phyloP scores from a whole-genome alignment of 495 filamentous ascomycete genomes.

The Aspergillus nidulans region DNA sequence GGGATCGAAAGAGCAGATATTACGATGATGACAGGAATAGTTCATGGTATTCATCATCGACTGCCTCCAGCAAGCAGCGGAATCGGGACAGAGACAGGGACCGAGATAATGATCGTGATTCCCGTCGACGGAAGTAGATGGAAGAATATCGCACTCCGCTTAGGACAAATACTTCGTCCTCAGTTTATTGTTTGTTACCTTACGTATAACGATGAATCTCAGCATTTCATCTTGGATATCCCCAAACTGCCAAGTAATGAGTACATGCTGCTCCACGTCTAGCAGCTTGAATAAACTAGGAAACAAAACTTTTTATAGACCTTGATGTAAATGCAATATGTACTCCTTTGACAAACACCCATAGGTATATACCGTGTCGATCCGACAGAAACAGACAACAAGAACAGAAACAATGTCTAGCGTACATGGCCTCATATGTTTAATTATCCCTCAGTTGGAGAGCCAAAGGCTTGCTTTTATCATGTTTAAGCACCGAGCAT shows the following conservation, averaged over 20 bases:
- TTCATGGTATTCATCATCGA: slow-evolving; percentile 33
- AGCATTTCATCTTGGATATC: not conserved
- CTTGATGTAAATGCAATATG: slow-evolving; percentile 18
- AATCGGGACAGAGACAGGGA: slow-evolving; percentile 26
- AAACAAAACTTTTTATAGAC: slow-evolving; percentile 13
- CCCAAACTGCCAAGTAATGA: not conserved
- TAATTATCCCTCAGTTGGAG: not conserved
- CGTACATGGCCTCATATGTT: slow-evolving; percentile 19
- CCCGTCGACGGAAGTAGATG: slow-evolving; percentile 30
- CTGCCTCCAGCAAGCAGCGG: slow-evolving; percentile 24
- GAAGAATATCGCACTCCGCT: slow-evolving; percentile 2
- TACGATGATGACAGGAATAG: slow-evolving; percentile 34
- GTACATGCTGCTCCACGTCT: not conserved
- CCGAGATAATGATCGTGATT: slow-evolving; percentile 25
- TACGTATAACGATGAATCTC: not conserved
- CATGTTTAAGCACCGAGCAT: slow-evolving; percentile 36
- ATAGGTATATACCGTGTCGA: slow-evolving; percentile 14
- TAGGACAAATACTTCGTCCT: not conserved
- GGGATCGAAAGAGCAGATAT: slow-evolving; percentile 29
- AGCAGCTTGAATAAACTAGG: not conserved
- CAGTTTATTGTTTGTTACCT: not conserved
- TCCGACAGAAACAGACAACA: slow-evolving; percentile 7
- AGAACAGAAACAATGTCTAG: slow-evolving; percentile 18
- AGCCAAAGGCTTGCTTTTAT: not conserved
- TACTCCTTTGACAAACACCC: slow-evolving; percentile 23